Percentiles rank a stretch among this genome's conserved stretches.
phyloP scores from a whole-genome alignment of 306 rosid species.

The Quercus aquifolioides region DNA sequence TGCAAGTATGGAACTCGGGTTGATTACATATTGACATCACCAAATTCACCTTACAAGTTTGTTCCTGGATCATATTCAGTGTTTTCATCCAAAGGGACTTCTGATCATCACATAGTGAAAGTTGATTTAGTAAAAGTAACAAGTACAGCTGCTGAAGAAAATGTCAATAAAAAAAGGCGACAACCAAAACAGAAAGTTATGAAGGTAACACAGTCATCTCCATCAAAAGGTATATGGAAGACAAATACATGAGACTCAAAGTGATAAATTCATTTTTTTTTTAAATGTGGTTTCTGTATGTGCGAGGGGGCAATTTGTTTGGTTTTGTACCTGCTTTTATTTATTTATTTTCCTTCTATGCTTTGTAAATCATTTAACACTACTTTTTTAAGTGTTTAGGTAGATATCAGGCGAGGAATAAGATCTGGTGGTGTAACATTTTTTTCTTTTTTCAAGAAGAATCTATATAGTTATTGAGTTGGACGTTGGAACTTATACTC shows the following conservation, averaged over 20 bases:
- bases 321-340: neutral
- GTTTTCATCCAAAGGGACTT: conserved; percentile 91
- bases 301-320: conserved; percentile 7
- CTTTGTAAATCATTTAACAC: conserved; percentile 7
- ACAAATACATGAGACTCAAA: conserved; percentile 23
- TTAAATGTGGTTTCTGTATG: neutral
- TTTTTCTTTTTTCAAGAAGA: no score
- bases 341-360: neutral
- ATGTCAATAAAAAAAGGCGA: conserved; percentile 22
- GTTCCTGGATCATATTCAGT: conserved; percentile 90
- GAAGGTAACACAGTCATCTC: conserved; percentile 48
- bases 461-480: no score
- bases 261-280: neutral
- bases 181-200: conserved; percentile 47
- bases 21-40: conserved; percentile 81
- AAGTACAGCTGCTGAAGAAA: conserved; percentile 24
- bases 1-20: conserved; percentile 96
- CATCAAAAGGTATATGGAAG: conserved; percentile 65
- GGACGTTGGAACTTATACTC: no score
- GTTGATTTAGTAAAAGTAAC: conserved; percentile 56
- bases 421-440: neutral
- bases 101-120: conserved; percentile 96
- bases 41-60: conserved; percentile 59
- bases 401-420: neutral
- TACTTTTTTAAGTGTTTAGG: neutral